These are phyloP conservation scores for Circinella umbellata DNA, from an alignment of 371 early-diverging fungal genomes.

Conservation along the genomic window DNA sequence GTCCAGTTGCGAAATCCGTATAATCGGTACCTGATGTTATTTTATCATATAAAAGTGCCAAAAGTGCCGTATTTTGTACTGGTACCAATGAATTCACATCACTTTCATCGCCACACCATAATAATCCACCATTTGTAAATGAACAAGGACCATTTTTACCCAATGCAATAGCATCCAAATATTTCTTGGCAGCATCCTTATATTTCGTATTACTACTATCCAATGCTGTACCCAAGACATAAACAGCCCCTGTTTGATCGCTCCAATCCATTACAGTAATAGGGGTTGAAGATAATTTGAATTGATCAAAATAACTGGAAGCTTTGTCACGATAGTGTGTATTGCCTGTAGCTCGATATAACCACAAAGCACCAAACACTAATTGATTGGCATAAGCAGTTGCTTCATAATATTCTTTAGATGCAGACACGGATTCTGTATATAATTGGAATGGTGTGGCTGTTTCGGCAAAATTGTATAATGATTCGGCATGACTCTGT, in stretches of 20 bases:
- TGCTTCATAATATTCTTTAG: constrained; percentile 49
- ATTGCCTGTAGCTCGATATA: constrained; percentile 59
- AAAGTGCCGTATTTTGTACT: constrained; percentile 25
- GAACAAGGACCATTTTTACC: constrained; percentile 33
- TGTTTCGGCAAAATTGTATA: constrained; percentile 53
- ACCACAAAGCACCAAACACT: constrained; percentile 68
- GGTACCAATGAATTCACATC: constrained; percentile 42
- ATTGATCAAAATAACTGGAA: constrained; percentile 50
- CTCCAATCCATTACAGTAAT: constrained; percentile 53
- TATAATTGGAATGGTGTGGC: constrained; percentile 61
- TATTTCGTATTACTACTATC: constrained; percentile 47
- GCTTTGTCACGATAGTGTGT: constrained; percentile 53
- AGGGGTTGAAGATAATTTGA: constrained; percentile 15
- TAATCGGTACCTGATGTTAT: constrained; percentile 29
- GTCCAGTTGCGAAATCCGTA: constrained; percentile 42
- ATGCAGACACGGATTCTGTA: constrained; percentile 51
- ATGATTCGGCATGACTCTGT: constrained; percentile 37
- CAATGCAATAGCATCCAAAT: constrained; percentile 35
- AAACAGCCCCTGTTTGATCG: constrained; percentile 55
- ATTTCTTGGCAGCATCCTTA: constrained; percentile 36
- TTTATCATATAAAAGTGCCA: constrained; percentile 25
- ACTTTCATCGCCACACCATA: constrained; percentile 47
- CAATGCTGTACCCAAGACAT: constrained; percentile 57
- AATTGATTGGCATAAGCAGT: constrained; percentile 55
- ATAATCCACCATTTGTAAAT: constrained; percentile 50